Percentiles rank a stretch among this genome's conserved stretches.
Conservation (phyloP, 2,329 filamentous ascomycete genomes). For the Trichoderma citrinoviride region DNA sequence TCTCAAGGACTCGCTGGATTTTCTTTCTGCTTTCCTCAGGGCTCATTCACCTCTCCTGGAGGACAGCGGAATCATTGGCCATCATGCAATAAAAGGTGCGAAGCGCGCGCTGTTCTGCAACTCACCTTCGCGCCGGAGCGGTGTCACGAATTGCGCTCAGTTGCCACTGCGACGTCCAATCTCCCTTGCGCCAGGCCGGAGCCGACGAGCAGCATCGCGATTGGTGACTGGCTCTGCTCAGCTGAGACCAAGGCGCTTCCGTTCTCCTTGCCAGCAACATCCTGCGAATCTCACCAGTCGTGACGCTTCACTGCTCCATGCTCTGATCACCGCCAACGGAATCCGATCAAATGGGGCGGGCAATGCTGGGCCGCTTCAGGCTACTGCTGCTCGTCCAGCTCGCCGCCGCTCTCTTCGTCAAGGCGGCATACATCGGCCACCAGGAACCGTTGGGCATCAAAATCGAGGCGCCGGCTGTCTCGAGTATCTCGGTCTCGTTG, state of each 20-base stretch:
- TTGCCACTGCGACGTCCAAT: neutral
- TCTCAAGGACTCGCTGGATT: neutral
- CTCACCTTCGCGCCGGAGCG: neutral
- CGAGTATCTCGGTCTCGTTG: conserved; percentile 56
- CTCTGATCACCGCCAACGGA: neutral
- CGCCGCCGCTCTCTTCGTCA: neutral
- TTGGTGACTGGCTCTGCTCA: neutral
- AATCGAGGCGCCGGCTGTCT: neutral
- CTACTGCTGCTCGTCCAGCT: conserved; percentile 13
- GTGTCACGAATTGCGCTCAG: neutral
- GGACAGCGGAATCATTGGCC: neutral
- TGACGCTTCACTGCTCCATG: conserved; percentile 3
- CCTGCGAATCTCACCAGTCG: neutral
- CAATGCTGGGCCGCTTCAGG: conserved; percentile 6
- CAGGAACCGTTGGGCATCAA: conserved; percentile 10
- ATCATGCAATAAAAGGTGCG: neutral
- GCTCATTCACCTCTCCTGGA: neutral
- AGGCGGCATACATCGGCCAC: conserved; percentile 12
- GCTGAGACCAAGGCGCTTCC: neutral
- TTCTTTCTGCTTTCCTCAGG: too few relatives aligned
- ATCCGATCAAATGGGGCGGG: conserved; percentile 7
- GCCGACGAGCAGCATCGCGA: neutral
- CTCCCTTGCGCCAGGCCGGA: neutral
- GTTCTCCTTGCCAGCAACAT: neutral
- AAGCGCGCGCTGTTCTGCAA: neutral